Conservation (phyloP, 2,329 filamentous ascomycete genomes). For the Neocucurbitaria cava region DNA sequence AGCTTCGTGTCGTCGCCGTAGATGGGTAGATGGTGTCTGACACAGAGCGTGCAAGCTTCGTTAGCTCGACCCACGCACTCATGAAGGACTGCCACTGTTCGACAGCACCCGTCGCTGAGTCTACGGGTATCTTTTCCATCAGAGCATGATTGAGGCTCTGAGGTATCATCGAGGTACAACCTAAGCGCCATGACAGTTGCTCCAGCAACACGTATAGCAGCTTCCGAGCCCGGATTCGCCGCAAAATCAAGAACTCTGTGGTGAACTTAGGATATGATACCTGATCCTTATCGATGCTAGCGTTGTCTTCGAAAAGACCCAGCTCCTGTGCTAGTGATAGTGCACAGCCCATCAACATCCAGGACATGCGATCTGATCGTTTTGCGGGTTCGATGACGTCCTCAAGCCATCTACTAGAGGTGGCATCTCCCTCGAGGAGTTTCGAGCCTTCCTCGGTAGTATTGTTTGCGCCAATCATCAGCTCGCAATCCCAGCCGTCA, state of each 20-base stretch:
- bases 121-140: conserved; percentile 50
- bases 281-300: conserved; percentile 45
- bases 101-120: conserved; percentile 43
- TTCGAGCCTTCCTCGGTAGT: conserved; percentile 45
- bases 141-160: conserved; percentile 52
- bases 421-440: conserved; percentile 44
- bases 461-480: conserved; percentile 54
- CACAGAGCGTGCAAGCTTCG: conserved; percentile 57
- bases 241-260: conserved; percentile 37
- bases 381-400: conserved; percentile 63
- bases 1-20: conserved; percentile 47
- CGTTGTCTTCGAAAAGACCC: conserved; percentile 56
- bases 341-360: conserved; percentile 65
- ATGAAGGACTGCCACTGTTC: conserved; percentile 61
- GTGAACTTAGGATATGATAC: conserved; percentile 43
- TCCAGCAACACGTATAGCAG: conserved; percentile 57
- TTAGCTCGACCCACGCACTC: conserved; percentile 57
- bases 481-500: conserved; percentile 64
- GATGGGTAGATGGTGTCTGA: conserved; percentile 62
- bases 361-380: conserved; percentile 65
- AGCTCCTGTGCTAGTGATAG: conserved; percentile 61
- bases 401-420: conserved; percentile 57
- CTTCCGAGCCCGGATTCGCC: conserved; percentile 44
- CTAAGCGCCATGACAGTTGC: conserved; percentile 60
- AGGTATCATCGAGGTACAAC: conserved; percentile 60